Evolutionary conservation across 805 yeast species (phyloP).

Genomic region (Wickerhamomyces subpelliculosus): DNA sequence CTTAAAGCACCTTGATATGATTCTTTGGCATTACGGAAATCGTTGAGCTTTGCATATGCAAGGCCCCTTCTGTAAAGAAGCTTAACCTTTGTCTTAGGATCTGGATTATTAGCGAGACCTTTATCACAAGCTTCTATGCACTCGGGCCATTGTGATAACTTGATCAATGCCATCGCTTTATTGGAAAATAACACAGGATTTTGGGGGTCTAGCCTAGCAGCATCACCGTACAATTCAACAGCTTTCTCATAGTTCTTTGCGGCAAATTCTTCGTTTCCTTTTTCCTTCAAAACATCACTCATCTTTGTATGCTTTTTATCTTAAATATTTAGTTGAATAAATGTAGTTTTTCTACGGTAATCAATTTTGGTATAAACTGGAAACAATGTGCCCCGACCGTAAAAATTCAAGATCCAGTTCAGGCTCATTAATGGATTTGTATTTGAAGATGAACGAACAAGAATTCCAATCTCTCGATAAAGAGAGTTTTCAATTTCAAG

Average conservation of each 20-base stretch:
- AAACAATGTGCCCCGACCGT: too few relatives aligned
- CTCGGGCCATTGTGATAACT: conserved; percentile 38
- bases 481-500: too few relatives aligned
- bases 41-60: conserved; percentile 28
- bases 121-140: conserved; percentile 43
- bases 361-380: too few relatives aligned
- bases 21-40: conserved; percentile 19
- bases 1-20: conserved; percentile 30
- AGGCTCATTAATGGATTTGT: too few relatives aligned
- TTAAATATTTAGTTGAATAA: too few relatives aligned
- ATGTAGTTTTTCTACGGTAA: too few relatives aligned
- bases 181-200: conserved; percentile 61
- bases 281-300: conserved; percentile 23
- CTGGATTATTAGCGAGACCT: conserved; percentile 34
- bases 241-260: conserved; percentile 42
- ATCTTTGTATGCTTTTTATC: conserved; percentile 4
- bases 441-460: too few relatives aligned
- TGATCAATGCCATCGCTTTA: conserved; percentile 58
- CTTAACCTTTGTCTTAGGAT: conserved; percentile 34
- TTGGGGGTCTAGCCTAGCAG: conserved; percentile 39
- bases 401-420: too few relatives aligned
- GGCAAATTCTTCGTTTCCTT: conserved; percentile 51
- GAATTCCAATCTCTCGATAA: too few relatives aligned
- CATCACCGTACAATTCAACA: conserved; percentile 45
- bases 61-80: conserved; percentile 44